These are phyloP conservation scores for Paspalum notatum DNA, from an alignment of 176 grass and related monocot species.

Conservation along the genomic window DNA sequence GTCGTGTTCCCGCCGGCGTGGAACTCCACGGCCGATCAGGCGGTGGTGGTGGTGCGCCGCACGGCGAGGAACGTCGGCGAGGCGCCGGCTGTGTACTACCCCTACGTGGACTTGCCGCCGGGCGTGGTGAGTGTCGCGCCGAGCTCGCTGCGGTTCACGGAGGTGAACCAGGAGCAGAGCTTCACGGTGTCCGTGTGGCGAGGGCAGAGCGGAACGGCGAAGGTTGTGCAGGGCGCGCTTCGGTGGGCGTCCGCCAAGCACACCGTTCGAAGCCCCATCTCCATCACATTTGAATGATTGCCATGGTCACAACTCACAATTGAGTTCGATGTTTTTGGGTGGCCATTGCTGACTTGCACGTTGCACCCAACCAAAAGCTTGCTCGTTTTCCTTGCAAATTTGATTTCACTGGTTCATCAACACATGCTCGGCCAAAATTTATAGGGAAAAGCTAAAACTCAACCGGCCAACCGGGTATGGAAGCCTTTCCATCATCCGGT, in stretches of 20 bases:
- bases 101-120: not conserved
- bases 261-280: constrained; percentile 10
- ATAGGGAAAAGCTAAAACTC: no score
- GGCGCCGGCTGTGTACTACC: not conserved
- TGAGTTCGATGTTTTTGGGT: not conserved
- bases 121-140: not conserved
- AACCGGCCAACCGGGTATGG: no score
- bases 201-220: not conserved
- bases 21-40: not conserved
- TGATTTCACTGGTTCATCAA: no score
- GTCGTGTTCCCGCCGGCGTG: not conserved
- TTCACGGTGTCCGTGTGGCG: not conserved
- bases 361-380: not conserved
- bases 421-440: no score
- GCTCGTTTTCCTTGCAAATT: not conserved
- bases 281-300: not conserved
- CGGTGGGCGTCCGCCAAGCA: not conserved
- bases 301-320: not conserved
- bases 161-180: not conserved
- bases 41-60: not conserved
- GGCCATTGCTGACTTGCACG: not conserved
- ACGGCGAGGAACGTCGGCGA: not conserved
- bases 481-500: no score
- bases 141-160: not conserved
- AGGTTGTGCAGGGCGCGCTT: not conserved